Evolutionary conservation across 129 eudicot genomes (phyloP), one percentile per base, ranked within the genome.

Genomic region (Artemisia tridentata): DNA sequence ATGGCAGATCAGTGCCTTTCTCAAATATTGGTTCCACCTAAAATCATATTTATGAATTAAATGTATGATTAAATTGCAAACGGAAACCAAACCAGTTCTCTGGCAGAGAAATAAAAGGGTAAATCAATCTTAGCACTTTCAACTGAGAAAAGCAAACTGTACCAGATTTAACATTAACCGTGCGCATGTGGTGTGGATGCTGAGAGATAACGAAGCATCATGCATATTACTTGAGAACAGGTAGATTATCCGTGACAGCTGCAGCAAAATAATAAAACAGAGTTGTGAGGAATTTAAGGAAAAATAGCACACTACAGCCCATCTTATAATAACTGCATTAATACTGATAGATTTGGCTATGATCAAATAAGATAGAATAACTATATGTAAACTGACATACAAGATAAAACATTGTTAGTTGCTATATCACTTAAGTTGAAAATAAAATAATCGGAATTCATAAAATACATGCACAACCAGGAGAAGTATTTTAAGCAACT

Each of bases 181-280:
- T 41, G 99, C 99, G 46, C 99, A 90, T 29, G 99, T 95, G 70
- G 99, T 95, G 72, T 95, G 99, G 69, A 95, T 95, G 82, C 99
- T 90, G 75, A 90, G 95, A 31, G 99, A 87, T 81, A 95, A 77
- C 11, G 99, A 87, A 53, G 99, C 99, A 53, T 95, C 99, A 71
- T 95, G 99, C 99, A 95, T 95, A 80, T 95, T 95, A 84, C 97
- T 95, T 3, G 99, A 95, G 82, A 95, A 95, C 67, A 95, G 80
- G 88, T 95, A 95, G 74, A 95, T 95, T 56, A 95, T 95, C 71
- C 96, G 80, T 56, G 99, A 95, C 69, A 95, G 58, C 99, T 93
- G 96, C 92, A 81, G 59, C 72, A 79, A 45, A 73, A 27, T 7
- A 72, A 16, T 31, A 34, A 65, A 60, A 11, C 29, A 47, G 23